Evolutionary conservation across 2,329 filamentous ascomycete genomes (phyloP).

Genomic region (Thielaviopsis musarum): DNA sequence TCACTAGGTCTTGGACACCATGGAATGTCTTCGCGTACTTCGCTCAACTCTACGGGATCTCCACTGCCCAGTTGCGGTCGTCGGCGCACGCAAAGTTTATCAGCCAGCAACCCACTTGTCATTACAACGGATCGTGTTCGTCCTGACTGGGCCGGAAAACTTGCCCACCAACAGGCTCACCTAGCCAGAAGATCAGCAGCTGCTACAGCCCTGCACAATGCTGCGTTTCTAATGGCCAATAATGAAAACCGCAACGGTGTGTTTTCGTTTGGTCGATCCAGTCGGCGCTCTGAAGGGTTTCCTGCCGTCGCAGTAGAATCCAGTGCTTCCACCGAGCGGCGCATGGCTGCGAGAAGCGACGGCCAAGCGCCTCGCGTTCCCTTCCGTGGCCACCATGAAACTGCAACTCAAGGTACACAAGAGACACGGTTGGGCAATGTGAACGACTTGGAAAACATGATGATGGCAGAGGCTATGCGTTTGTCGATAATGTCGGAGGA

Average conservation of each 20-base stretch:
- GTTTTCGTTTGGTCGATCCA: conserved; percentile 2
- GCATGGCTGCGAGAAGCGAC: neutral
- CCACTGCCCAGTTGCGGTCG: conserved; percentile 25
- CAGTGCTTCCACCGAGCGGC: neutral
- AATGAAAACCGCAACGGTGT: conserved; percentile 29
- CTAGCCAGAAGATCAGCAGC: conserved; percentile 76
- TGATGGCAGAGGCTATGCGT: conserved; percentile 95
- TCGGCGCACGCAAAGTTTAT: conserved; percentile 44
- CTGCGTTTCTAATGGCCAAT: conserved; percentile 75
- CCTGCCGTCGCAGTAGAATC: neutral
- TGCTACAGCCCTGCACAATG: conserved; percentile 84
- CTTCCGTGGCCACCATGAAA: neutral
- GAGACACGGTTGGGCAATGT: conserved; percentile 27
- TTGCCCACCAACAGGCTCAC: conserved; percentile 70
- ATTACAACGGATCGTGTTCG: conserved; percentile 85
- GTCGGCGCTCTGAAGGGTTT: neutral
- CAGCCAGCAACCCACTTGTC: conserved; percentile 68
- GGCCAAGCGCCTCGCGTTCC: neutral
- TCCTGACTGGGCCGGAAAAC: conserved; percentile 85
- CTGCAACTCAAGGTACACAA: conserved; percentile 1
- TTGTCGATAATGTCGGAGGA: conserved; percentile 85
- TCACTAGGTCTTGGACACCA: conserved; percentile 35
- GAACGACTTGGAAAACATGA: conserved; percentile 89
- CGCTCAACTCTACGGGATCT: conserved; percentile 44
- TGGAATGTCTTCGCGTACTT: conserved; percentile 76